phyloP scores from a whole-genome alignment of 192 early-diverging fungal genomes.

The Linnemannia exigua region DNA sequence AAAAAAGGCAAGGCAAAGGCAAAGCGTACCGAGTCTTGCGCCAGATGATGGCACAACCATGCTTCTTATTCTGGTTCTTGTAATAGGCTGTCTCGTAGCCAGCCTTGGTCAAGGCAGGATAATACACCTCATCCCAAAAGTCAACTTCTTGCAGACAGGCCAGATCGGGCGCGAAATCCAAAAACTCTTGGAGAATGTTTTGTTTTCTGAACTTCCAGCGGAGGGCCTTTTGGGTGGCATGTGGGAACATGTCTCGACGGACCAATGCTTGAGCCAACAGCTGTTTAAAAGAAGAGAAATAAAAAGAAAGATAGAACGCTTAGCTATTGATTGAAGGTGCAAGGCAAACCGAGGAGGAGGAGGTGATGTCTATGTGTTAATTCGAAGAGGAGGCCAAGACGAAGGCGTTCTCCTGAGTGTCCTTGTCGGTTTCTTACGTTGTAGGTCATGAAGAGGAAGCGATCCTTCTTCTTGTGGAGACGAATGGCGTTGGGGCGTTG shows the following conservation, averaged over 20 bases:
- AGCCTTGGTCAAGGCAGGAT: constrained; percentile 40
- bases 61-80: constrained; percentile 47
- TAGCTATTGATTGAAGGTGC: neutral
- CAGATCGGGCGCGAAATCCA: constrained; percentile 61
- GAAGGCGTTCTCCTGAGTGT: neutral
- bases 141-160: constrained; percentile 74
- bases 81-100: constrained; percentile 49
- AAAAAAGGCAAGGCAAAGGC: neutral
- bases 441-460: constrained; percentile 71
- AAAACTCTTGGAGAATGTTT: constrained; percentile 63
- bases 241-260: constrained; percentile 66
- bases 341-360: neutral
- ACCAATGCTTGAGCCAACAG: constrained; percentile 69
- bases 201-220: constrained; percentile 66
- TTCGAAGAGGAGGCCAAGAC: neutral
- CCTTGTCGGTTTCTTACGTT: constrained; percentile 43
- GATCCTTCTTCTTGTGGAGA: constrained; percentile 54
- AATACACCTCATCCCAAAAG: constrained; percentile 51
- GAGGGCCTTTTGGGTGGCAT: constrained; percentile 65
- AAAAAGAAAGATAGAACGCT: neutral
- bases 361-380: no score
- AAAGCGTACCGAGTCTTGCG: constrained; percentile 29
- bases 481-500: constrained; percentile 19
- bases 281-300: constrained; percentile 10
- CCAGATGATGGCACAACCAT: constrained; percentile 57